A percentile compares a stretch with the other conserved stretches of the same genome.
Evolutionary conservation across 306 rosid species (phyloP).

Genomic region (Pueraria montana): DNA sequence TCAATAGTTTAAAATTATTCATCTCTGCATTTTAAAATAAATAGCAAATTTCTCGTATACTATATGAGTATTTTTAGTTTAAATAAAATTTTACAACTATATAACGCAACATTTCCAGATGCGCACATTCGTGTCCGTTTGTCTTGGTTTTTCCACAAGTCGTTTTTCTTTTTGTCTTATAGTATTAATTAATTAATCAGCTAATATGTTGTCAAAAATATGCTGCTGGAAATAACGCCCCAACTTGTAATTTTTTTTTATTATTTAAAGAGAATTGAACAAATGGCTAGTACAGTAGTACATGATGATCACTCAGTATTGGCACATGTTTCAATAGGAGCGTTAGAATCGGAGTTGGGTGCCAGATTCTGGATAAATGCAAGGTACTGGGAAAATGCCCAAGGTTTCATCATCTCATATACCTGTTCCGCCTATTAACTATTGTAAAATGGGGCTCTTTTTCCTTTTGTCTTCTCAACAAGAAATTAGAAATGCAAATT

Average conservation of each 20-base stretch:
- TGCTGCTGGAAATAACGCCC: not conserved
- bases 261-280: too few species aligned
- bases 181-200: not conserved
- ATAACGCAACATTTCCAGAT: too few species aligned
- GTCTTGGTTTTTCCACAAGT: not conserved
- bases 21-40: too few species aligned
- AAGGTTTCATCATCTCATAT: not conserved
- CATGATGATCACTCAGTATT: not conserved
- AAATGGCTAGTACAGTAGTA: not conserved
- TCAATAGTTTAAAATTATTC: not conserved
- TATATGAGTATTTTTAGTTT: too few species aligned
- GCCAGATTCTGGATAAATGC: constrained; percentile 20
- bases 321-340: not conserved
- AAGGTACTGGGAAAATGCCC: not conserved
- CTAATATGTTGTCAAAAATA: not conserved
- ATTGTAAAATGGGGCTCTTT: not conserved
- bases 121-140: not conserved
- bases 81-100: not conserved
- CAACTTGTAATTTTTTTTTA: not conserved
- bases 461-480: not conserved
- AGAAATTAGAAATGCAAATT: constrained; percentile 1
- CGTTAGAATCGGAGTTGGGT: not conserved
- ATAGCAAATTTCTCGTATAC: too few species aligned
- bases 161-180: not conserved
- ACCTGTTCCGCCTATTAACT: not conserved